Conservation (phyloP, 75 land plant genomes). For the Selaginella moellendorffii region DNA sequence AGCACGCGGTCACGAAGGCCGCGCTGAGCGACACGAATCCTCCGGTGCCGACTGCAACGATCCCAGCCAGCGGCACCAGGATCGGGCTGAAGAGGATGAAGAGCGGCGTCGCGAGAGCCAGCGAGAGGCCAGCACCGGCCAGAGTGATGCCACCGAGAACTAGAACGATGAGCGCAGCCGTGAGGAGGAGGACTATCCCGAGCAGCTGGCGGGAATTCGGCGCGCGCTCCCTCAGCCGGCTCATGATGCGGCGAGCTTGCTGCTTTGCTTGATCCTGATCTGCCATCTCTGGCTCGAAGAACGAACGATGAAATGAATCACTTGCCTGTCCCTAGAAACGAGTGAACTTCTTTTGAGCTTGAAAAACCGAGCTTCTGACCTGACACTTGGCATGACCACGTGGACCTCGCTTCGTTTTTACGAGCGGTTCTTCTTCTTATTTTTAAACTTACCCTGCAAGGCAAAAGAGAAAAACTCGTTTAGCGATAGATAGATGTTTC, state of each 20-base stretch:
- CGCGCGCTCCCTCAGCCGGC: constrained; percentile 8
- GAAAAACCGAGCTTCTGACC: too few relatives aligned
- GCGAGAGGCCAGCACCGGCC: constrained; percentile 30
- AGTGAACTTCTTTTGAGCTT: too few relatives aligned
- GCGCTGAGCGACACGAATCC: constrained; percentile 28
- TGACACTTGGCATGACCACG: too few relatives aligned
- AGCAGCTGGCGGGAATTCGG: constrained; percentile 15
- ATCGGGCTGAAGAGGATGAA: constrained; percentile 43
- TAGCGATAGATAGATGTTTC: too few relatives aligned
- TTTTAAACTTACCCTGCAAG: too few relatives aligned
- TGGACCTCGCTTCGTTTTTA: too few relatives aligned
- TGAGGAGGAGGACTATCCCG: constrained; percentile 13
- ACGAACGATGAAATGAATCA: too few relatives aligned
- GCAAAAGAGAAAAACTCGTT: too few relatives aligned
- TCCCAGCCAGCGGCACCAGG: constrained; percentile 29
- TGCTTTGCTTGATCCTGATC: neutral
- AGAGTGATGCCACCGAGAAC: constrained; percentile 32
- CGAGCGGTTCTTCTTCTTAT: too few relatives aligned
- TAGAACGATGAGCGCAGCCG: constrained; percentile 23
- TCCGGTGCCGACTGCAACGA: constrained; percentile 11
- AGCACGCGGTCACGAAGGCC: constrained; percentile 27
- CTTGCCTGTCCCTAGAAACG: too few relatives aligned
- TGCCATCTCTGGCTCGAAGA: neutral
- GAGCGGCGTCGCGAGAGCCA: constrained; percentile 31
- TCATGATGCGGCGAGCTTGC: constrained; percentile 11